phyloP scores from a whole-genome alignment of 306 rosid species.

The Ammopiptanthus mongolicus region DNA sequence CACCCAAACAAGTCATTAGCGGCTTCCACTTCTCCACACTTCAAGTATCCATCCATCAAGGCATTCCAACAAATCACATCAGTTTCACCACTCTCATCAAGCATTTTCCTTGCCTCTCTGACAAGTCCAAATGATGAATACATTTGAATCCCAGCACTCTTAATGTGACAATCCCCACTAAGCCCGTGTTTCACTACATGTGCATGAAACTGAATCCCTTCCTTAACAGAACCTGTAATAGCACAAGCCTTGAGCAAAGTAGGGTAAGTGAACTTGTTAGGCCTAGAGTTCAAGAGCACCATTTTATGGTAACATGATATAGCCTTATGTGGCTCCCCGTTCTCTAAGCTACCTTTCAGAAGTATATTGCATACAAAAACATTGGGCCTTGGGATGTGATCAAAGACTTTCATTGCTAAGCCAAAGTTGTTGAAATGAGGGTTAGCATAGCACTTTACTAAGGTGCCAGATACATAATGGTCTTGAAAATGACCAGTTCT shows the following conservation, averaged over 20 bases:
- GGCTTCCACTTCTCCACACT: conserved; percentile 40
- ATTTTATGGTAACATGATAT: conserved; percentile 35
- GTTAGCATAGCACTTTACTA: conserved; percentile 38
- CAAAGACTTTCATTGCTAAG: conserved; percentile 45
- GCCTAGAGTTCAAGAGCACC: conserved; percentile 39
- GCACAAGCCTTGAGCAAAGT: conserved; percentile 50
- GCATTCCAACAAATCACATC: conserved; percentile 64
- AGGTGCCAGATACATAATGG: conserved; percentile 54
- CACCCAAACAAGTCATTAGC: conserved; percentile 39
- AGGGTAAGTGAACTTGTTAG: conserved; percentile 63
- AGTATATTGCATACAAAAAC: conserved; percentile 58
- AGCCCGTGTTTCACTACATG: conserved; percentile 49
- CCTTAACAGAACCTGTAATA: conserved; percentile 28
- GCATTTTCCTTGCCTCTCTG: conserved; percentile 37
- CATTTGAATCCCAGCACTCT: conserved; percentile 63
- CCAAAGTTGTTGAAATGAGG: conserved; percentile 31
- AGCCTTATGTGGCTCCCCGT: conserved; percentile 29
- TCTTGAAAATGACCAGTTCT: conserved; percentile 50
- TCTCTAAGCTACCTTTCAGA: conserved; percentile 48
- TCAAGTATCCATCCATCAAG: conserved; percentile 51
- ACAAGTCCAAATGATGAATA: conserved; percentile 43
- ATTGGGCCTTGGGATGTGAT: conserved; percentile 42
- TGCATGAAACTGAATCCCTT: conserved; percentile 48
- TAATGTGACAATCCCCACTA: conserved; percentile 41
- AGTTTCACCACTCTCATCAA: conserved; percentile 23